These are phyloP conservation scores for Vigna radiata DNA, from an alignment of 306 rosid genomes.

Conservation along the genomic window DNA sequence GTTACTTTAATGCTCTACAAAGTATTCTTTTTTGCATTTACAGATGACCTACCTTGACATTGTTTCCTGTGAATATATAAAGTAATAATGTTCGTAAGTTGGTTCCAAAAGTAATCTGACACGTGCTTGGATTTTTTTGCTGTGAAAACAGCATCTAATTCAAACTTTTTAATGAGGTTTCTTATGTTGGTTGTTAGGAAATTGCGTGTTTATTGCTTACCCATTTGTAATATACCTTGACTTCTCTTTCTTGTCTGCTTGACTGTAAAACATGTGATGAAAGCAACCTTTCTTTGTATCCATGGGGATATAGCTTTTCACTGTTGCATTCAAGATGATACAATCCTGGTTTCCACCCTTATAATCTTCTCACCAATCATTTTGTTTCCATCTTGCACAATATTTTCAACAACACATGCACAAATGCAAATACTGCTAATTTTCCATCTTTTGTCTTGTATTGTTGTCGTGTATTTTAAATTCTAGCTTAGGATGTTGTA, in stretches of 20 bases:
- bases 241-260: neutral
- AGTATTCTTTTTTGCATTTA: conserved; percentile 7
- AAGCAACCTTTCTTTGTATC: neutral
- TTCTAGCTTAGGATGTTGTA: neutral
- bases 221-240: neutral
- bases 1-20: neutral
- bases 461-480: too few species aligned
- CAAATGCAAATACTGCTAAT: too few species aligned
- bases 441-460: too few species aligned
- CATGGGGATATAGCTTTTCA: neutral
- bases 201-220: neutral
- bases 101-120: conserved; percentile 9
- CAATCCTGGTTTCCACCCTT: neutral
- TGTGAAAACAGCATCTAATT: neutral
- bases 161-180: conserved; percentile 9
- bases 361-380: neutral
- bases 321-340: neutral
- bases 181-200: neutral
- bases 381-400: neutral
- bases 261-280: neutral
- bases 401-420: conserved; percentile 2
- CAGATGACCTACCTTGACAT: neutral
- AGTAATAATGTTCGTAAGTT: neutral
- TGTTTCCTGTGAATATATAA: neutral
- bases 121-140: neutral